Conservation (phyloP, 768 basidiomycete genomes). For the Trametes coccinea region DNA sequence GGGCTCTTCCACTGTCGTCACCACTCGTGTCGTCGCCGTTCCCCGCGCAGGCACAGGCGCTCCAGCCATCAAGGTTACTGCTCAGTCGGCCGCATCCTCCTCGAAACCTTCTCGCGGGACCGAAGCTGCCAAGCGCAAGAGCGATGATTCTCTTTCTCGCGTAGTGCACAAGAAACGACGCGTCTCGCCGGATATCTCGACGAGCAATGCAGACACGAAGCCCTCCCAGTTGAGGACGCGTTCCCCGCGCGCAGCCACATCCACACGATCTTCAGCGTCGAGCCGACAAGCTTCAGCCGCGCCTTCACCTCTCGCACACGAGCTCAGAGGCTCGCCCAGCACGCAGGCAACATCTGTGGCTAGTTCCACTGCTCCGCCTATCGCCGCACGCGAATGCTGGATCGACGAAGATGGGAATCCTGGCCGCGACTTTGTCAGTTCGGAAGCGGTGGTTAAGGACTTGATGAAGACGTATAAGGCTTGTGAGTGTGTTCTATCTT, state of each 20-base stretch:
- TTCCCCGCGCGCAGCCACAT: constrained; percentile 23
- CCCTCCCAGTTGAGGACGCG: constrained; percentile 16
- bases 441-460: constrained; percentile 60
- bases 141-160: not conserved
- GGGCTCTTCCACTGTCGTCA: constrained; percentile 28
- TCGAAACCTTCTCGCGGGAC: constrained; percentile 22
- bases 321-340: constrained; percentile 56
- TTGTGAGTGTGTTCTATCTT: constrained; percentile 46
- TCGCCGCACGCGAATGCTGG: constrained; percentile 48
- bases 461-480: constrained; percentile 69
- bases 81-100: constrained; percentile 25
- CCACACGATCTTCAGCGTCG: constrained; percentile 7
- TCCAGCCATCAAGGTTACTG: constrained; percentile 22
- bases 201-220: not conserved
- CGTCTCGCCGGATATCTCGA: constrained; percentile 21
- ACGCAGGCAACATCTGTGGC: constrained; percentile 66
- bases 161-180: constrained; percentile 28
- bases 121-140: constrained; percentile 24
- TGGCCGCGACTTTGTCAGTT: constrained; percentile 56
- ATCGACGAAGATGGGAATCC: constrained; percentile 53
- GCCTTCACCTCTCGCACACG: constrained; percentile 26
- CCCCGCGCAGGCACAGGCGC: constrained; percentile 23
- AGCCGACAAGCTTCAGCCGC: constrained; percentile 18
- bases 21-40: constrained; percentile 33
- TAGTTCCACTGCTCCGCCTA: constrained; percentile 40